phyloP scores from a whole-genome alignment of 1,284 basidiomycete genomes.

The Cryptococcus sp. region DNA sequence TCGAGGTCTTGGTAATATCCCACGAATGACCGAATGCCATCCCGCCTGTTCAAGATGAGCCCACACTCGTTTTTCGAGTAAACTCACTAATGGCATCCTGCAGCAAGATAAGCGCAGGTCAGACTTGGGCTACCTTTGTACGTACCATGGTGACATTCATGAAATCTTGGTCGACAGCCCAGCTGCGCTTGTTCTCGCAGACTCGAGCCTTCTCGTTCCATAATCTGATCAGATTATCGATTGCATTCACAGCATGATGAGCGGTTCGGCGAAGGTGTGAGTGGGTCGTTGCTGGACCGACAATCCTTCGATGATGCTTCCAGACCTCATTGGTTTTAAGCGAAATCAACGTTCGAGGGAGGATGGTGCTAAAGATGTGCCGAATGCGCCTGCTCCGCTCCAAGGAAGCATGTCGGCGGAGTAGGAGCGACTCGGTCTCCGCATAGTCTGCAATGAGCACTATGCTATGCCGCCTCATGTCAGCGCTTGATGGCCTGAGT shows the following conservation, averaged over 20 bases:
- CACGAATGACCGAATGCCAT: constrained; percentile 40
- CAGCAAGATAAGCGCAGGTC: background rate
- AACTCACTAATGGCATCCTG: constrained; percentile 33
- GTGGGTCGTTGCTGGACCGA: constrained; percentile 37
- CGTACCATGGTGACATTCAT: no score
- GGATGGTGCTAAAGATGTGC: constrained; percentile 24
- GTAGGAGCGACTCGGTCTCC: constrained; percentile 27
- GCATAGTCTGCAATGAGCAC: constrained; percentile 27
- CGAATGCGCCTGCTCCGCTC: constrained; percentile 27
- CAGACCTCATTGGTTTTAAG: constrained; percentile 27
- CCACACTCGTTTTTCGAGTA: background rate
- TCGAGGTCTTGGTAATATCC: constrained; percentile 17
- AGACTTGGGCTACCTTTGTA: no score
- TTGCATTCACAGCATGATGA: constrained; percentile 26
- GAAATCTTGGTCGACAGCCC: constrained; percentile 19
- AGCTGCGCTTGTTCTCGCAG: constrained; percentile 9
- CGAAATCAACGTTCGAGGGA: constrained; percentile 30
- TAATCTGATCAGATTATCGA: constrained; percentile 24
- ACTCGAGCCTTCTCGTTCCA: constrained; percentile 22
- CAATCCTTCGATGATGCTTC: constrained; percentile 34
- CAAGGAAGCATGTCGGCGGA: constrained; percentile 17
- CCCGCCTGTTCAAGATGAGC: constrained; percentile 16
- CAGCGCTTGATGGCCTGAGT: no score
- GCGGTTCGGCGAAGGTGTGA: constrained; percentile 35
- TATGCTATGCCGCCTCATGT: constrained; percentile 13